Conservation (phyloP, 2,329 filamentous ascomycete genomes). For the Phaeosphaeriaceae sp. region DNA sequence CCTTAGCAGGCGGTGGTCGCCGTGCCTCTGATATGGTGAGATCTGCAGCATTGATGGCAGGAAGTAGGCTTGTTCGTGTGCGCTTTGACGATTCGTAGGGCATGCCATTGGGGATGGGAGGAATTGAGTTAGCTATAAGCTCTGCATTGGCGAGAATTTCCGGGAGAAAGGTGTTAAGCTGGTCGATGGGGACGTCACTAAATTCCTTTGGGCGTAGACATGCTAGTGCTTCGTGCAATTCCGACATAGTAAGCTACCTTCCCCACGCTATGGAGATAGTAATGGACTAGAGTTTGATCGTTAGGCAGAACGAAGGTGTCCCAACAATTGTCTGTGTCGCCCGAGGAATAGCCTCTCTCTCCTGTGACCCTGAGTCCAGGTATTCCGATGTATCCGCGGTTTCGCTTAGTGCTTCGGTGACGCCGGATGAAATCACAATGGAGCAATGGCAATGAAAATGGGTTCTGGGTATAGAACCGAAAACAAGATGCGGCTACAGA, state of each 20-base stretch:
- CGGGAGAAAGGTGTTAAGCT: conserved; percentile 50
- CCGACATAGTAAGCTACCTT: conserved; percentile 29
- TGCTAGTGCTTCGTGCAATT: conserved; percentile 55
- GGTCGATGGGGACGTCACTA: conserved; percentile 52
- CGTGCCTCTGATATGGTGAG: conserved; percentile 61
- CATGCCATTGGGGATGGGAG: conserved; percentile 59
- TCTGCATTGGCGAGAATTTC: conserved; percentile 63
- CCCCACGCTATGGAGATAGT: background rate
- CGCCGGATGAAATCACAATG: conserved; percentile 21
- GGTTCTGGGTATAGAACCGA: background rate
- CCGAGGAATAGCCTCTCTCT: background rate
- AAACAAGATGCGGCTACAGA: background rate
- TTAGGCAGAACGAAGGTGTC: background rate
- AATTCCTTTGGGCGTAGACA: conserved; percentile 53
- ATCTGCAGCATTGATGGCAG: conserved; percentile 58
- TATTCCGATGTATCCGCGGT: conserved; percentile 21
- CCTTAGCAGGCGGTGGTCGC: conserved; percentile 55
- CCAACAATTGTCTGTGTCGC: background rate
- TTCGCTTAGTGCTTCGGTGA: conserved; percentile 18
- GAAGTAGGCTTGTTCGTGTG: conserved; percentile 63
- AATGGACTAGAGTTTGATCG: background rate
- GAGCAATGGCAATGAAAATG: background rate
- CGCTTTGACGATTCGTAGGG: conserved; percentile 57
- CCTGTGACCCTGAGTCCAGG: too few species aligned
- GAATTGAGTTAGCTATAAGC: conserved; percentile 77